These are phyloP conservation scores for Fusarium robinianum DNA, from an alignment of 2,329 filamentous ascomycete species.

Conservation along the genomic window DNA sequence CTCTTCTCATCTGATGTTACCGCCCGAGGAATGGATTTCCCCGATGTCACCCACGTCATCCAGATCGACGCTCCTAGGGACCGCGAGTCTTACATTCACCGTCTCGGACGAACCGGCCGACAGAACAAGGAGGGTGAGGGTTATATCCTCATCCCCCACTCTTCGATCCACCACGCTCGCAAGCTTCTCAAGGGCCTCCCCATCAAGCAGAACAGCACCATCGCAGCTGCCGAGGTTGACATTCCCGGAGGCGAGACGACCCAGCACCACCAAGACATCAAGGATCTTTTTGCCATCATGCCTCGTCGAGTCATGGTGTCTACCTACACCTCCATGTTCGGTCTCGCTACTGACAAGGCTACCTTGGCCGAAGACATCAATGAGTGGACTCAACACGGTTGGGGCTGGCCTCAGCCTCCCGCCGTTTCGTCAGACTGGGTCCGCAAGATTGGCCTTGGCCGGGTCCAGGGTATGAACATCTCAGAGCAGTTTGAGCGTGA, in stretches of 20 bases:
- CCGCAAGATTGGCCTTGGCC: conserved; percentile 40
- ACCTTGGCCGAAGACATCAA: conserved; percentile 56
- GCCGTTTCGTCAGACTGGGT: conserved; percentile 36
- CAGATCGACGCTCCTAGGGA: conserved; percentile 68
- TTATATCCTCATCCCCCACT: conserved; percentile 65
- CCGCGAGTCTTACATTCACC: conserved; percentile 76
- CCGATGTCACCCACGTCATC: conserved; percentile 77
- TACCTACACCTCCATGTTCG: conserved; percentile 63
- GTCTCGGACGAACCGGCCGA: conserved; percentile 76
- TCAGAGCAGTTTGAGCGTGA: conserved; percentile 14
- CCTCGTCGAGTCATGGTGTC: conserved; percentile 40
- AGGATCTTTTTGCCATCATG: conserved; percentile 49
- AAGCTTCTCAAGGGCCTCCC: conserved; percentile 62
- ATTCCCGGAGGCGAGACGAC: conserved; percentile 53
- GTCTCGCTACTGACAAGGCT: conserved; percentile 50
- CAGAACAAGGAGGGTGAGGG: conserved; percentile 74
- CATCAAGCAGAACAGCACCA: conserved; percentile 57
- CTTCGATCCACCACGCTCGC: conserved; percentile 56
- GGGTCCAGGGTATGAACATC: conserved; percentile 44
- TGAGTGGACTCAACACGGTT: conserved; percentile 54
- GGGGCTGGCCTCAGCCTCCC: conserved; percentile 58
- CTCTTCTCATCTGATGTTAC: conserved; percentile 81
- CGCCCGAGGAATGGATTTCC: conserved; percentile 83
- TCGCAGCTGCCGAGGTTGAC: conserved; percentile 59
- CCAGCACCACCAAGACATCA: conserved; percentile 51